Percentiles rank a stretch among this genome's conserved stretches.
Conservation (phyloP, 805 yeast genomes). For the Metschnikowia kofuensis region DNA sequence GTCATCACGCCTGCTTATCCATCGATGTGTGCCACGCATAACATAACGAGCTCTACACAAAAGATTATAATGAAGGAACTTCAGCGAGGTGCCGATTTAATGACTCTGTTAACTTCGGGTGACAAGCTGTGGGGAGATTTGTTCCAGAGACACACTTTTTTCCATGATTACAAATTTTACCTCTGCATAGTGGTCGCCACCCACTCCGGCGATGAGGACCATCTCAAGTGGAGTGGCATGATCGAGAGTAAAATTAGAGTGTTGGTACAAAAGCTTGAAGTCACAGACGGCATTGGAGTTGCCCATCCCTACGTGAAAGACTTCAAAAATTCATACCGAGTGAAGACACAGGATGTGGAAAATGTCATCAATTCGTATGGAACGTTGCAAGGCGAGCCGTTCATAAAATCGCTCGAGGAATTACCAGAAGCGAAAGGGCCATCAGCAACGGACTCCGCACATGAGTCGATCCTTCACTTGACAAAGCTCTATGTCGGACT, state of each 20-base stretch:
- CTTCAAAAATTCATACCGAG: slow-evolving; percentile 53
- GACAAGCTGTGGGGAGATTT: slow-evolving; percentile 71
- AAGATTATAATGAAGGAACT: slow-evolving; percentile 77
- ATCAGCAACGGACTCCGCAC: slow-evolving; percentile 10
- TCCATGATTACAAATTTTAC: slow-evolving; percentile 81
- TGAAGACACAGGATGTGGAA: slow-evolving; percentile 47
- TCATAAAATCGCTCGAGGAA: not conserved
- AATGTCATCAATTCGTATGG: slow-evolving; percentile 63
- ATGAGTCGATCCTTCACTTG: slow-evolving; percentile 43
- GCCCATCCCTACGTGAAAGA: slow-evolving; percentile 89
- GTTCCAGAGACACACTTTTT: slow-evolving; percentile 77
- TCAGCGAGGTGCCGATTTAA: slow-evolving; percentile 67
- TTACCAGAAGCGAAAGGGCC: not conserved
- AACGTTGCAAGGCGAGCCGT: slow-evolving; percentile 48
- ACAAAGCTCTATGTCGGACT: slow-evolving; percentile 83
- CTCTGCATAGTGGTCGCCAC: slow-evolving; percentile 79
- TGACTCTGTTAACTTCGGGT: slow-evolving; percentile 64
- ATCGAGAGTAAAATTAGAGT: slow-evolving; percentile 85
- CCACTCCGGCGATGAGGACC: slow-evolving; percentile 71
- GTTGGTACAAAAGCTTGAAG: slow-evolving; percentile 80
- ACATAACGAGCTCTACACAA: slow-evolving; percentile 86
- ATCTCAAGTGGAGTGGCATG: slow-evolving; percentile 87
- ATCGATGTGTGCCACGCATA: slow-evolving; percentile 98
- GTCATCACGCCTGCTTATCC: slow-evolving; percentile 98
- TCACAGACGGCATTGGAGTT: slow-evolving; percentile 64